Conservation (phyloP, 495 filamentous ascomycete genomes). For the Xylaria flabelliformis region DNA sequence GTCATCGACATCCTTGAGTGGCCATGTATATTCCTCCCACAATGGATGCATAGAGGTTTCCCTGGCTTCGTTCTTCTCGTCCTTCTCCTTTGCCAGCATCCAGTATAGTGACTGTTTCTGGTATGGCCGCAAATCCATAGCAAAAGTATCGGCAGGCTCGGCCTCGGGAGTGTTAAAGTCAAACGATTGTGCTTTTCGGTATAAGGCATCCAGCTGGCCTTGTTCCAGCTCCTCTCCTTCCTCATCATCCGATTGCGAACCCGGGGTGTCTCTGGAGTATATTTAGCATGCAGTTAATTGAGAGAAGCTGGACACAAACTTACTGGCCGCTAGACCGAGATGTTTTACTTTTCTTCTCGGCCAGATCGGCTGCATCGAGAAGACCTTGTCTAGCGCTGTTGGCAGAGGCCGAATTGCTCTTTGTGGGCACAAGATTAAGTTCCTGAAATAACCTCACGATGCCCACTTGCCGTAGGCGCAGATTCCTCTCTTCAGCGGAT, state of each 20-base stretch:
- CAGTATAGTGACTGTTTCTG: slow-evolving; percentile 94
- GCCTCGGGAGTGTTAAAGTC: slow-evolving; percentile 91
- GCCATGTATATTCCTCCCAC: slow-evolving; percentile 96
- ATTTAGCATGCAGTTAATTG: neutral
- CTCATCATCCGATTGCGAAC: slow-evolving; percentile 69
- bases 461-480: slow-evolving; percentile 85
- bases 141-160: slow-evolving; percentile 81
- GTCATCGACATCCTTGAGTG: slow-evolving; percentile 84
- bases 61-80: slow-evolving; percentile 67
- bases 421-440: slow-evolving; percentile 78
- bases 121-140: slow-evolving; percentile 85
- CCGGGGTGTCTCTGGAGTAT: slow-evolving; percentile 50
- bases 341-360: slow-evolving; percentile 75
- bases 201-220: slow-evolving; percentile 91
- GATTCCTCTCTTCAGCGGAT: slow-evolving; percentile 79
- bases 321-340: slow-evolving; percentile 33
- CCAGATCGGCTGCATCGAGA: slow-evolving; percentile 83
- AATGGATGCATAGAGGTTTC: slow-evolving; percentile 89
- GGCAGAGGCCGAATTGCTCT: slow-evolving; percentile 73
- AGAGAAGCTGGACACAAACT: neutral
- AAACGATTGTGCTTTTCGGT: slow-evolving; percentile 95
- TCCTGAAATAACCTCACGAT: slow-evolving; percentile 90
- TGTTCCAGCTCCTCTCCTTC: slow-evolving; percentile 91
- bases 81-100: slow-evolving; percentile 93
- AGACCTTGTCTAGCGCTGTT: slow-evolving; percentile 82